phyloP scores from a whole-genome alignment of 148 eudicot species.

The Dianthus caryophyllus region DNA sequence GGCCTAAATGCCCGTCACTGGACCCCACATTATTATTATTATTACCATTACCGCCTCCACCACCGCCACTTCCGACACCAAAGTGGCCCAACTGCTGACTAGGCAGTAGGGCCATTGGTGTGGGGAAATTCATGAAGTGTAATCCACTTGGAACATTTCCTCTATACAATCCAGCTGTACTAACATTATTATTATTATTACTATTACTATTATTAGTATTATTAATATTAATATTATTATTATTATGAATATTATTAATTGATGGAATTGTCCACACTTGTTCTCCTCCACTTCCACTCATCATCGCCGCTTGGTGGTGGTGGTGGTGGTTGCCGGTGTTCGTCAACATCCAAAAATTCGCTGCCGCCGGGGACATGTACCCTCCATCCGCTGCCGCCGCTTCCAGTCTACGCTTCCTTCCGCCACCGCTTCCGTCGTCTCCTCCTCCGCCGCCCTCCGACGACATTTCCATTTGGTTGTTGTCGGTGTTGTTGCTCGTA shows the following conservation, averaged over 20 bases:
- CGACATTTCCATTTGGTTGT: slow-evolving; percentile 32
- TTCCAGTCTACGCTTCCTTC: slow-evolving; percentile 34
- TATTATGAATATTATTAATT: slow-evolving; percentile 32
- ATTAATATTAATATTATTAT: slow-evolving; percentile 20
- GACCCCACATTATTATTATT: slow-evolving; percentile 20
- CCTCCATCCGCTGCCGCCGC: slow-evolving; percentile 16
- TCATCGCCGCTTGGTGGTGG: slow-evolving; percentile 21
- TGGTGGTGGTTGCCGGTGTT: slow-evolving; percentile 25
- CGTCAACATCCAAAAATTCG: slow-evolving; percentile 81
- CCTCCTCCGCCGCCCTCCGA: slow-evolving; percentile 32
- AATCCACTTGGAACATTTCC: slow-evolving; percentile 64
- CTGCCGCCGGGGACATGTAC: slow-evolving; percentile 58
- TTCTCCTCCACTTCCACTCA: slow-evolving; percentile 42
- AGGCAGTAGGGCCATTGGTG: slow-evolving; percentile 73
- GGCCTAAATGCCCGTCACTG: slow-evolving; percentile 54
- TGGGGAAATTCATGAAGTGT: slow-evolving; percentile 88
- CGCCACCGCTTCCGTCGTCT: slow-evolving; percentile 37
- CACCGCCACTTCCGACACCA: slow-evolving; percentile 1
- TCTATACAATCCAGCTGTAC: slow-evolving; percentile 46
- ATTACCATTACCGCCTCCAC: not conserved
- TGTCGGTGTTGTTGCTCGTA: not conserved
- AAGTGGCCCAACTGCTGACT: slow-evolving; percentile 53
- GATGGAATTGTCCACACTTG: slow-evolving; percentile 78
- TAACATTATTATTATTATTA: slow-evolving; percentile 33
- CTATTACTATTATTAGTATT: not conserved